Evolutionary conservation across 1,139 yeast genomes (phyloP), one percentile per base, ranked within the genome.

Genomic region (Zygosaccharomyces pseudobailii): DNA sequence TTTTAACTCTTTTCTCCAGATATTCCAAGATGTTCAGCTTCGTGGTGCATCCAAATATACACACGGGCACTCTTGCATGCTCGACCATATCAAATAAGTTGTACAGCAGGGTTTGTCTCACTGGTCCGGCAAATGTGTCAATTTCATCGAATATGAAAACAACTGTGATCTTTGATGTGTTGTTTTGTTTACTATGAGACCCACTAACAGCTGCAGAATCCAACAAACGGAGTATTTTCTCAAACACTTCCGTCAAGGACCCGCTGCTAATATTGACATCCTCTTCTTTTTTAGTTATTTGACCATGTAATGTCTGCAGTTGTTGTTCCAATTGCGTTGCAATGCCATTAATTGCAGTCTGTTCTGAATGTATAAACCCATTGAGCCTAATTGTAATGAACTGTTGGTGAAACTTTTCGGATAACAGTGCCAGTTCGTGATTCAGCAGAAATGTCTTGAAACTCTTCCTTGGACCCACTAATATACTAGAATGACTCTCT

Each of bases 1-100:
- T 84, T 56, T 89, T 78, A 0, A 94, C 97, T 56, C 99, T 76
- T 61, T 90, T 92, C 62, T 94, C 99, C 46, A 92, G 71, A 55
- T 80, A 73, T 57, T 92, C 97, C 45, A 90, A 71, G 0, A 88
- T 76, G 6, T 87, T 87, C 30, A 87, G 72, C 48, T 84, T 82
- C 2, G 92, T 75, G 0, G 95, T 83, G 5, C 86, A 68, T 0
- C 97, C 97, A 44, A 92, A 68, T 4, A 92, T 87, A 46, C 94
- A 80, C 3, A 90, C 80, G 1, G 97, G 95, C 0, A 85, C 80
- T 19, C 73, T 71, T 25, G 87, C 77, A 51, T 79, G 85, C 53
- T 89, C 92, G 2, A 88, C 80, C 57, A 89, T 73, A 58, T 94
- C 98, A 61, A 94, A 84, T 40, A 94, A 69, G 57, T 89, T 92